These are phyloP conservation scores for Aspergillus sclerotiicarbonarius DNA, from an alignment of 495 filamentous ascomycete genomes.

Conservation along the genomic window DNA sequence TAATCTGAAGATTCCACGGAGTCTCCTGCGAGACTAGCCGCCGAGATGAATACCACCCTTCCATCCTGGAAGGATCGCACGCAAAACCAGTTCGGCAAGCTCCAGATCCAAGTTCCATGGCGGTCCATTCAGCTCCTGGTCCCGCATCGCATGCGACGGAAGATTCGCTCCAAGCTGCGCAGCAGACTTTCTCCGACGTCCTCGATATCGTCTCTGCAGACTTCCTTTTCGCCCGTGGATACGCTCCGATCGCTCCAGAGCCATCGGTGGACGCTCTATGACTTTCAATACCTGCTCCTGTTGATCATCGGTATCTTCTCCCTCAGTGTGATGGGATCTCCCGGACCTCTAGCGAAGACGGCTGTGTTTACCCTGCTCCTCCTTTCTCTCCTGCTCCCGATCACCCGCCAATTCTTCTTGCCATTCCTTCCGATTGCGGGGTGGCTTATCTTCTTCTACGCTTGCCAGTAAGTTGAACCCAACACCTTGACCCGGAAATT, in stretches of 20 bases:
- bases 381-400: slow-evolving; percentile 73
- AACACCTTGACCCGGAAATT: background rate
- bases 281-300: slow-evolving; percentile 79
- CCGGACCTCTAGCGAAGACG: slow-evolving; percentile 70
- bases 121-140: slow-evolving; percentile 52
- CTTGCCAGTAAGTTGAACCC: slow-evolving; percentile 72
- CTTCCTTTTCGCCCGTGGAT: slow-evolving; percentile 73
- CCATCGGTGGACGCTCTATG: slow-evolving; percentile 81
- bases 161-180: slow-evolving; percentile 71
- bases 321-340: slow-evolving; percentile 71
- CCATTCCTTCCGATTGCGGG: slow-evolving; percentile 80
- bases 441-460: slow-evolving; percentile 86
- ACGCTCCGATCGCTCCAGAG: slow-evolving; percentile 68
- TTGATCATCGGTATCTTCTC: slow-evolving; percentile 75
- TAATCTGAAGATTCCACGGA: slow-evolving; percentile 20
- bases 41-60: slow-evolving; percentile 41
- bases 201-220: slow-evolving; percentile 72
- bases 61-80: slow-evolving; percentile 53
- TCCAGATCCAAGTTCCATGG: slow-evolving; percentile 51
- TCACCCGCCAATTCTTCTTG: slow-evolving; percentile 86
- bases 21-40: slow-evolving; percentile 28
- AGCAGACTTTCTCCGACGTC: slow-evolving; percentile 68
- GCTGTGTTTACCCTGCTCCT: slow-evolving; percentile 63
- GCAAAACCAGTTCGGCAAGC: slow-evolving; percentile 47
- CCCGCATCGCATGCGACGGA: slow-evolving; percentile 69